Base-by-base conservation (phyloP, 768 basidiomycete genomes). In the Tephrocybe sp. region DNA sequence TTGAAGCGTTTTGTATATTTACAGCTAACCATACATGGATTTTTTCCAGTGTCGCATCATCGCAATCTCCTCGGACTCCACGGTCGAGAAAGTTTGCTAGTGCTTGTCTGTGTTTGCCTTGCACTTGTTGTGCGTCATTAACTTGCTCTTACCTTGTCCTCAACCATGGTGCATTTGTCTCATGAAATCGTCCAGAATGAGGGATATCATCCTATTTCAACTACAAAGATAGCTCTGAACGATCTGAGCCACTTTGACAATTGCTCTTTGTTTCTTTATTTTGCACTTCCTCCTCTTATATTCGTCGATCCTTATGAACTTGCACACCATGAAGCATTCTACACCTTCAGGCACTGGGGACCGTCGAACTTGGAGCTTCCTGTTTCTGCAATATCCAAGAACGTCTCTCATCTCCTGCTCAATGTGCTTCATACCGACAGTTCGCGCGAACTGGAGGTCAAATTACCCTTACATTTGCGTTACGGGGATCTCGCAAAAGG, bases 261-360 rank as follows among this genome's bases (percentile, higher is more conserved):
- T 15, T 79, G 78, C 57, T 59, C 69, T 12, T 54, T 71, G 1
- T 62, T 77, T 46, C 64, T 78, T 1, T 62, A 69, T 51, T 73
- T 68, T 54, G 46, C 57, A 2, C 64, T 78, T 3, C 76, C 76
- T 5, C 67, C 72, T 0, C 59, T 72, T 9, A 50, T 77, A 13
- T 78, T 78, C 56, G 67, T 77, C 30, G 76, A 80, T 55, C 70
- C 72, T 0, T 75, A 77, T 58, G 78, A 78, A 49, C 70, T 80
- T 12, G 61, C 60, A 5, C 67, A 74, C 45, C 55, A 72, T 24
- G 58, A 61, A 19, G 48, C 58, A 0, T 63, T 63, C 5, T 80
- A 76, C 52, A 63, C 64, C 0, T 76, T 74, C 56, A 56, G 56
- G 21, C 67, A 75, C 41, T 69, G 68, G 64, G 76, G 75, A 21